Percentiles rank a stretch among this genome's conserved stretches.
Conservation (phyloP, 495 filamentous ascomycete genomes). For the Podospora comata region DNA sequence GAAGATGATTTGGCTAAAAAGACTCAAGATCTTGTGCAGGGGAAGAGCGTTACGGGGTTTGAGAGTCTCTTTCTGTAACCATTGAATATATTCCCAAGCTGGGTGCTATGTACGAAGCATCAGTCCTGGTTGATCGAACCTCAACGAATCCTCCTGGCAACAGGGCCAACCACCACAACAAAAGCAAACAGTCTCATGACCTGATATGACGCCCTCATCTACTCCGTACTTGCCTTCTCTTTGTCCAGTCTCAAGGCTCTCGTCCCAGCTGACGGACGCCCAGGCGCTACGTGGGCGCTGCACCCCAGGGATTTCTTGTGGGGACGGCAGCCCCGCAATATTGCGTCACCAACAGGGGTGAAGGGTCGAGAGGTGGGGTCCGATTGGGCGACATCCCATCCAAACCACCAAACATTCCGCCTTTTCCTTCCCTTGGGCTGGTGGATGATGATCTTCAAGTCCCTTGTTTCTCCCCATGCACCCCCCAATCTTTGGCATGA, state of each 20-base stretch:
- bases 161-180: background rate
- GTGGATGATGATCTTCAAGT: background rate
- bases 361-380: background rate
- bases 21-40: too few species aligned
- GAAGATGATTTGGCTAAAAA: too few species aligned
- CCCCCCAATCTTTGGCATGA: background rate
- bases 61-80: too few species aligned
- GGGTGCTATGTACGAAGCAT: background rate
- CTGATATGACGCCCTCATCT: slow-evolving; percentile 9
- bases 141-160: background rate
- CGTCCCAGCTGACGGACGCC: background rate
- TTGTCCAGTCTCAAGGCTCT: background rate
- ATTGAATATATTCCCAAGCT: too few species aligned
- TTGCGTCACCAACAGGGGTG: background rate
- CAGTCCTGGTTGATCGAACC: background rate
- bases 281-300: background rate
- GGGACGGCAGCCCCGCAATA: background rate
- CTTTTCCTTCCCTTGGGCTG: background rate
- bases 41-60: too few species aligned
- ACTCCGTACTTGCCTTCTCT: background rate
- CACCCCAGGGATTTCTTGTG: background rate
- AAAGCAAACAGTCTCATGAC: slow-evolving; percentile 3
- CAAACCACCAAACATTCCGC: background rate
- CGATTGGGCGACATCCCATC: background rate
- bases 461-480: background rate